Conservation (phyloP, 2,329 filamentous ascomycete genomes). For the Aspergillus versicolor region DNA sequence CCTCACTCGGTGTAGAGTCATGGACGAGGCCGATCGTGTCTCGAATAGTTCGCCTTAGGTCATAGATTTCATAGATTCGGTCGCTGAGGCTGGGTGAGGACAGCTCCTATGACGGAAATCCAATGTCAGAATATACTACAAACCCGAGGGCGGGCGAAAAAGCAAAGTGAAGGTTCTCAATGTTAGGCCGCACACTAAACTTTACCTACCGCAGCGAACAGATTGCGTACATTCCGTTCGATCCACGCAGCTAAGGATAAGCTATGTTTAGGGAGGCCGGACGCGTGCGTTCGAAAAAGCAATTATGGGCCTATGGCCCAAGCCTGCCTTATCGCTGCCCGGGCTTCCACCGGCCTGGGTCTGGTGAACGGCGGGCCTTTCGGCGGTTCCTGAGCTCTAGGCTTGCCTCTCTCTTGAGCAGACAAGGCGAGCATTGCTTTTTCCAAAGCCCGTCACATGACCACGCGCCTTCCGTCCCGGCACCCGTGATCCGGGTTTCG, state of each 20-base stretch:
- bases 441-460: slow-evolving; percentile 4
- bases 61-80: background rate
- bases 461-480: background rate
- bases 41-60: background rate
- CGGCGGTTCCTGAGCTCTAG: background rate
- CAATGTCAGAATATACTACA: slow-evolving; percentile 14
- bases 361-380: slow-evolving; percentile 16
- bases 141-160: slow-evolving; percentile 14
- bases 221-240: slow-evolving; percentile 11
- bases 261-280: slow-evolving; percentile 24
- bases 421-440: background rate
- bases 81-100: background rate
- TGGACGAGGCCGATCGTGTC: slow-evolving; percentile 1
- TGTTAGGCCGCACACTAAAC: slow-evolving; percentile 12
- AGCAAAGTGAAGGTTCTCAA: slow-evolving; percentile 13
- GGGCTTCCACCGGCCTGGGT: slow-evolving; percentile 12
- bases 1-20: background rate
- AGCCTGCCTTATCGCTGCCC: slow-evolving; percentile 11
- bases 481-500: background rate
- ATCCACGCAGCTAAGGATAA: slow-evolving; percentile 28
- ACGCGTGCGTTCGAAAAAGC: slow-evolving; percentile 24
- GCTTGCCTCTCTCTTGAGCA: background rate
- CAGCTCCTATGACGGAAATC: background rate
- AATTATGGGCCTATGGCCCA: slow-evolving; percentile 17
- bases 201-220: slow-evolving; percentile 11